A percentile compares a stretch with the other conserved stretches of the same genome.
Evolutionary conservation across 192 early-diverging fungal genomes (phyloP).

Genomic region (Phycomyces nitens): DNA sequence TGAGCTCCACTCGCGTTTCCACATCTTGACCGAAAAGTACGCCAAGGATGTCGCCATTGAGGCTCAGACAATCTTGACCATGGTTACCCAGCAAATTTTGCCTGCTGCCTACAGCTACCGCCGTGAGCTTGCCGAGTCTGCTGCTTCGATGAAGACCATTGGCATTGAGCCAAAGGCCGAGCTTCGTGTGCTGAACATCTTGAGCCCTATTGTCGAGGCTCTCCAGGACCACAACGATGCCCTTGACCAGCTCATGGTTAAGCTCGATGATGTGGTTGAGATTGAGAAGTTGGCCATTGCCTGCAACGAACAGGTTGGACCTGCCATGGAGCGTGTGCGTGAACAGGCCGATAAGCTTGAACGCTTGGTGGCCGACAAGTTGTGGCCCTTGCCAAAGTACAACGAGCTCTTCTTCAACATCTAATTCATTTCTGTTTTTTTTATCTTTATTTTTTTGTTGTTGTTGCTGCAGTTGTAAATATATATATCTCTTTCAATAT

Average conservation of each 20-base stretch:
- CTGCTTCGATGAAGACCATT: constrained; percentile 64
- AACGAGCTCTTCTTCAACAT: constrained; percentile 82
- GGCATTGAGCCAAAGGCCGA: constrained; percentile 63
- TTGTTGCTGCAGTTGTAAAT: too few relatives aligned
- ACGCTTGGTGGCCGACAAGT: constrained; percentile 79
- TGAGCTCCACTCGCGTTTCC: constrained; percentile 90
- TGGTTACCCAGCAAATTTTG: constrained; percentile 82
- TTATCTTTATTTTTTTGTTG: neutral
- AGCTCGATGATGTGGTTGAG: constrained; percentile 57
- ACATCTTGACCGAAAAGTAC: constrained; percentile 96
- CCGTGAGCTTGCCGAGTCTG: constrained; percentile 78
- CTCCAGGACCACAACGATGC: constrained; percentile 57
- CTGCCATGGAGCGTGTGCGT: constrained; percentile 72
- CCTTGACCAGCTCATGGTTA: constrained; percentile 56
- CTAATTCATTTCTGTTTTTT: constrained; percentile 28
- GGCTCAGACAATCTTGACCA: constrained; percentile 79
- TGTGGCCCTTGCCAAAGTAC: constrained; percentile 97
- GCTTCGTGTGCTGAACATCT: constrained; percentile 58
- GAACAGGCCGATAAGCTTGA: constrained; percentile 73
- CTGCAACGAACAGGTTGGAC: constrained; percentile 57
- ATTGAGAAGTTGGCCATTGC: constrained; percentile 61
- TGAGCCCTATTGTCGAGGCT: constrained; percentile 56
- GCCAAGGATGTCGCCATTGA: constrained; percentile 95
- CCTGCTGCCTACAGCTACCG: constrained; percentile 89
- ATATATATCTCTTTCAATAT: neutral